Percentiles rank a stretch among this genome's conserved stretches.
Evolutionary conservation across 2,329 filamentous ascomycete genomes (phyloP).

Genomic region (Scleromitrula shiraiana): DNA sequence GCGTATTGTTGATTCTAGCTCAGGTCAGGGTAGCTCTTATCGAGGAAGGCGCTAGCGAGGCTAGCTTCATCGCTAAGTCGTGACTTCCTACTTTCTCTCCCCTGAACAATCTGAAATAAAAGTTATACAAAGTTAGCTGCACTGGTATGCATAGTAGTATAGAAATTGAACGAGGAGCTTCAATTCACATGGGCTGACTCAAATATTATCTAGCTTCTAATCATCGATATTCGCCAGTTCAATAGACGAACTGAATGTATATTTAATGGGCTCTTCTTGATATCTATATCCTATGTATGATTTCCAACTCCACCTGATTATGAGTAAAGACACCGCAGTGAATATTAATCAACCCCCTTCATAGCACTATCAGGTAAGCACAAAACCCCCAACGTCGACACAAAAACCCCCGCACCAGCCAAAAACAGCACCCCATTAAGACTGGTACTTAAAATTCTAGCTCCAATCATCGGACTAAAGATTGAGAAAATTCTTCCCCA

Average conservation of each 20-base stretch:
- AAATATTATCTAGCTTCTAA: too few relatives aligned
- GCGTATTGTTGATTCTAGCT: slow-evolving; percentile 9
- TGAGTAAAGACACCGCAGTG: too few relatives aligned
- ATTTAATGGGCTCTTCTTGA: neutral
- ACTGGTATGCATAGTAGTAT: too few relatives aligned
- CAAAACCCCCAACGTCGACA: slow-evolving; percentile 43
- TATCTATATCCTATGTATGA: neutral
- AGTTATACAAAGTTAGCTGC: too few relatives aligned
- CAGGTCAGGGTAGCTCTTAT: slow-evolving; percentile 11
- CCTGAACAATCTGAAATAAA: neutral
- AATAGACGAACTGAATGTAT: neutral
- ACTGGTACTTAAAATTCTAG: slow-evolving; percentile 34
- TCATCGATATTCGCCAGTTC: neutral
- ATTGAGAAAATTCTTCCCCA: slow-evolving; percentile 52
- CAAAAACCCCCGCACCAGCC: slow-evolving; percentile 45
- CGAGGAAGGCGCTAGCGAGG: slow-evolving; percentile 9
- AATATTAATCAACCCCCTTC: slow-evolving; percentile 7
- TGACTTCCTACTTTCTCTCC: neutral
- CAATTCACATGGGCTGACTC: too few relatives aligned
- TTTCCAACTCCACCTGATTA: neutral
- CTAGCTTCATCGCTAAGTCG: slow-evolving; percentile 4
- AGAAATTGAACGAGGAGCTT: too few relatives aligned
- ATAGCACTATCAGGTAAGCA: slow-evolving; percentile 33
- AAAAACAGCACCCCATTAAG: slow-evolving; percentile 47
- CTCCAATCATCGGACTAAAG: slow-evolving; percentile 47